These are phyloP conservation scores for Limonium bicolor DNA, from an alignment of 148 eudicot genomes.

Conservation along the genomic window DNA sequence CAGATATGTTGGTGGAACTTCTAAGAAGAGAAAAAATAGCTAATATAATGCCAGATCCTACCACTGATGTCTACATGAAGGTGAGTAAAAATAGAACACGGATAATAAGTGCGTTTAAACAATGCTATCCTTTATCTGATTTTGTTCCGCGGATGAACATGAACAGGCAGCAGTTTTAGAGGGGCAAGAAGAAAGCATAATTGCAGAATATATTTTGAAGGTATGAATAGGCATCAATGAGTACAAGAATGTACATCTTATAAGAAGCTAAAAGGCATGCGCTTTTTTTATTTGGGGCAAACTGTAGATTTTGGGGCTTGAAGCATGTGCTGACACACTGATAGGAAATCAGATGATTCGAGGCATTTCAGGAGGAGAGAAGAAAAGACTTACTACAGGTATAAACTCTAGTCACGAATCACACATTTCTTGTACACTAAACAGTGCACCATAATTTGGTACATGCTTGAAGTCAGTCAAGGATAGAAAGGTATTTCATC, in stretches of 20 bases:
- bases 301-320: constrained; percentile 71
- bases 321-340: constrained; percentile 65
- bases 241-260: neutral
- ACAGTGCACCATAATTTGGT: neutral
- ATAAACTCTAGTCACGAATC: neutral
- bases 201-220: constrained; percentile 68
- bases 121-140: neutral
- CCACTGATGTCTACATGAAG: constrained; percentile 57
- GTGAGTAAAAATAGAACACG: constrained; percentile 3
- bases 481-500: neutral
- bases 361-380: constrained; percentile 82
- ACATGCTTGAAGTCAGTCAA: neutral
- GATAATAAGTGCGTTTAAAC: neutral
- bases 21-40: constrained; percentile 53
- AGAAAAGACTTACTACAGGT: constrained; percentile 79
- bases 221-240: constrained; percentile 6
- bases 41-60: constrained; percentile 58
- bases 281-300: neutral
- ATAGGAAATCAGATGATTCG: constrained; percentile 75
- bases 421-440: neutral
- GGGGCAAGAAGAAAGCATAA: constrained; percentile 70
- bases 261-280: too few relatives aligned
- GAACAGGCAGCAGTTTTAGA: constrained; percentile 50
- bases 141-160: neutral
- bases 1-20: constrained; percentile 48